Base-by-base conservation (phyloP, 1,284 basidiomycete genomes). In the Ceratobasidium sp. region DNA sequence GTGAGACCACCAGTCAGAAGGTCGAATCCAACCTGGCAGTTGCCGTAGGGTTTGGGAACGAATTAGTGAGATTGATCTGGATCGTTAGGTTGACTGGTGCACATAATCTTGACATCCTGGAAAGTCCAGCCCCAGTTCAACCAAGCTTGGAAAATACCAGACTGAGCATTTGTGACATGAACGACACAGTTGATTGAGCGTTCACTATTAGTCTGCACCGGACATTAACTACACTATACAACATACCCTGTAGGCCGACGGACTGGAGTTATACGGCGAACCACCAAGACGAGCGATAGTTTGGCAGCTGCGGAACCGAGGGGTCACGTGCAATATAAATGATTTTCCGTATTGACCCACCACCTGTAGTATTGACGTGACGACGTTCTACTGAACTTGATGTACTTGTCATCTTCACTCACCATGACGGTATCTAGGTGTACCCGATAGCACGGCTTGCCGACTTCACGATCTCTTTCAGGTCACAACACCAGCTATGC, bases 101-200 rank as follows among this genome's bases (percentile, higher is more conserved):
- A 88, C 80, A 88, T 89, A 80, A 90, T 86, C 19, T 83, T 87
- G 24, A 90, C 82, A 8, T 85, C 84, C 79, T 88, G 87, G 81
- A 85, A 88, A 0, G 87, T 88, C 87, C 87, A 89, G 1, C 87
- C 87, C 87, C 74, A n/a, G 74, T 56, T 75, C 76, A n/a, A n/a
- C 34, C 76, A 66, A 31, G n/a, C 41, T 31, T 37, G 59, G 76
- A 77, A 78, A 79, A 78, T 77, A 84, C 85, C 86, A 74, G 81
- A 82, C 39, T 83, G 78, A 22, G 88, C 87, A 77, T 88, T 88
- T 79, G 88, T 89, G 78, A 90, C 81, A 19, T 34, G 14, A 54
- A 2, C 19, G 34, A 14, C 22, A 6, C 6, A 63, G 43, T 2
- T 5, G 41, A 11, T 22, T 6, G 19, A 46, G 2, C 7, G 14